These are phyloP conservation scores for Pseudogymnoascus sp. DNA, from an alignment of 2,329 filamentous ascomycete genomes.

Conservation along the genomic window DNA sequence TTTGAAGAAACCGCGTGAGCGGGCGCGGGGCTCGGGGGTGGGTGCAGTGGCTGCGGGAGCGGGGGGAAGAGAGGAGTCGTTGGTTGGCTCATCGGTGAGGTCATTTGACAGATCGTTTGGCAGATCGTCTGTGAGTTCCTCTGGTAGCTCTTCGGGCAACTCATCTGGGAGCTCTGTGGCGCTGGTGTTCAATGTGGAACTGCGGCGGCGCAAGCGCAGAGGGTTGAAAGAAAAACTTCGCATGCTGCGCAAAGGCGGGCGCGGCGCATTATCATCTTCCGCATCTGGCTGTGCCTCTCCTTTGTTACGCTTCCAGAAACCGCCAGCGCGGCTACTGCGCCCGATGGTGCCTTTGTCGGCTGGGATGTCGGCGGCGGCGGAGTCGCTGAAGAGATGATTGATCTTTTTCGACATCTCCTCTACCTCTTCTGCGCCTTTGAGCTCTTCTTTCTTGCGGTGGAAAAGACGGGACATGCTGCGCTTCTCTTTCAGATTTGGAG, in stretches of 20 bases:
- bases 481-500: not conserved
- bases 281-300: not conserved
- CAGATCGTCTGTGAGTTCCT: constrained; percentile 15
- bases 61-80: not conserved
- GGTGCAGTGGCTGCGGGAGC: not conserved
- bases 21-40: not conserved
- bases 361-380: not conserved
- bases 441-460: not conserved
- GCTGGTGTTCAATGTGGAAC: constrained; percentile 14
- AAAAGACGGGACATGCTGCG: not conserved
- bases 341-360: not conserved
- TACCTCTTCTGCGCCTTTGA: not conserved
- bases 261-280: not conserved
- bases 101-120: not conserved
- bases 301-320: not conserved
- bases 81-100: not conserved
- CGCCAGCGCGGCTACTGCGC: not conserved
- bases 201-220: constrained; percentile 27
- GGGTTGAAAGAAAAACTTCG: constrained; percentile 11
- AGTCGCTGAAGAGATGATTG: not conserved
- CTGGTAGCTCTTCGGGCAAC: no score
- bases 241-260: not conserved
- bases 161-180: no score
- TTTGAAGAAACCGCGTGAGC: not conserved
- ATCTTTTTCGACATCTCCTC: not conserved